Conservation (phyloP, 169 alveolate species). For the Pseudocohnilembus persalinus region DNA sequence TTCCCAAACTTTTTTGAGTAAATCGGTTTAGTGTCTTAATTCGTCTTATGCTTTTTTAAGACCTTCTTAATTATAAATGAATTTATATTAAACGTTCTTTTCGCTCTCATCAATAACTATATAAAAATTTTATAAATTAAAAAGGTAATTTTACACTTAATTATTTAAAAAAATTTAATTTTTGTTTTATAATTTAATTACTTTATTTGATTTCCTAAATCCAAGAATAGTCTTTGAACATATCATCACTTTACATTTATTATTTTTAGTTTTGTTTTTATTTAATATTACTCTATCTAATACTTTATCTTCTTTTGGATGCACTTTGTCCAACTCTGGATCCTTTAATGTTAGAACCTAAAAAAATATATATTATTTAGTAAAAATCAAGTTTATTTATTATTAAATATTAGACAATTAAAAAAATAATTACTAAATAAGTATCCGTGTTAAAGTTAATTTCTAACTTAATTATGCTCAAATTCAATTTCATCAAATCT, state of each 20-base stretch:
- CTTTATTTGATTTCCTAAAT: neutral
- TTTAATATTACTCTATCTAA: neutral
- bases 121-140: too few relatives aligned
- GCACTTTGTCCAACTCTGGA: neutral
- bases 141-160: too few relatives aligned
- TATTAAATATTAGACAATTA: neutral
- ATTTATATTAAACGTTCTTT: too few relatives aligned
- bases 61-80: neutral
- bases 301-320: neutral
- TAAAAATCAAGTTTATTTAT: neutral
- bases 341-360: neutral
- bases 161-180: too few relatives aligned
- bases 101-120: neutral
- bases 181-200: too few relatives aligned
- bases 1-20: constrained; percentile 1
- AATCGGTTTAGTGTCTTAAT: neutral
- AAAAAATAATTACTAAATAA: neutral
- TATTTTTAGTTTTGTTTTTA: too few relatives aligned
- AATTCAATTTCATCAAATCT: constrained; percentile 21
- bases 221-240: neutral
- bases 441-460: neutral
- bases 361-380: neutral
- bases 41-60: constrained; percentile 14
- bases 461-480: neutral
- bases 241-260: neutral